Conservation (phyloP, 1,139 yeast genomes). For the Arxiozyma telluris region DNA sequence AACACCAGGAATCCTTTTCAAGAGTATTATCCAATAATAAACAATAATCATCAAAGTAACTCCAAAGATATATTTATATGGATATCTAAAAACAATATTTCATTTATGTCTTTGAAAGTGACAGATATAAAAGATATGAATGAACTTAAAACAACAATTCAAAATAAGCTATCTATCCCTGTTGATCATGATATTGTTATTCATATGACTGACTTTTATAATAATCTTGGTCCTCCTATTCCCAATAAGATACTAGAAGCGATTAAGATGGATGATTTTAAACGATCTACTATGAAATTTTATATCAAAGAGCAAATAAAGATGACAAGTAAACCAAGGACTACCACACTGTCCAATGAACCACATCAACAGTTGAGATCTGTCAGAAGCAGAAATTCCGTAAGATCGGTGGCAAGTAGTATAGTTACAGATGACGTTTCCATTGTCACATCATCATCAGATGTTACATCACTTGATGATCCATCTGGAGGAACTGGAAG, state of each 20-base stretch:
- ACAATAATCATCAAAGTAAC: constrained; percentile 8
- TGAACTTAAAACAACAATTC: constrained; percentile 35
- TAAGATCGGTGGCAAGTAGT: constrained; percentile 21
- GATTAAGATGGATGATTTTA: constrained; percentile 32
- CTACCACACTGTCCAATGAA: constrained; percentile 12
- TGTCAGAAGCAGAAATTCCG: constrained; percentile 22
- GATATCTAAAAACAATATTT: constrained; percentile 50
- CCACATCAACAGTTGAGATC: constrained; percentile 11
- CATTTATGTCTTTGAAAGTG: constrained; percentile 42
- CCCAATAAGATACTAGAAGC: constrained; percentile 42
- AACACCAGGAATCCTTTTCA: constrained; percentile 22
- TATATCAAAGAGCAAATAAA: constrained; percentile 36
- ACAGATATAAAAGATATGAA: constrained; percentile 29
- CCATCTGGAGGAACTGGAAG: constrained; percentile 17
- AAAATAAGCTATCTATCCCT: constrained; percentile 36
- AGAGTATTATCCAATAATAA: constrained; percentile 32
- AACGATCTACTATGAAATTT: constrained; percentile 36
- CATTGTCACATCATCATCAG: constrained; percentile 25
- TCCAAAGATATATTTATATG: constrained; percentile 35
- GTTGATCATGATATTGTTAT: constrained; percentile 38
- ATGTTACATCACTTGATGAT: constrained; percentile 28
- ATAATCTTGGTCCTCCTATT: constrained; percentile 54
- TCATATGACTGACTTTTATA: constrained; percentile 65
- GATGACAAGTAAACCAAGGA: constrained; percentile 9
- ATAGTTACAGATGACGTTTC: constrained; percentile 24